phyloP scores from a whole-genome alignment of 1,284 basidiomycete genomes.

The Trichosporon coremiiforme region DNA sequence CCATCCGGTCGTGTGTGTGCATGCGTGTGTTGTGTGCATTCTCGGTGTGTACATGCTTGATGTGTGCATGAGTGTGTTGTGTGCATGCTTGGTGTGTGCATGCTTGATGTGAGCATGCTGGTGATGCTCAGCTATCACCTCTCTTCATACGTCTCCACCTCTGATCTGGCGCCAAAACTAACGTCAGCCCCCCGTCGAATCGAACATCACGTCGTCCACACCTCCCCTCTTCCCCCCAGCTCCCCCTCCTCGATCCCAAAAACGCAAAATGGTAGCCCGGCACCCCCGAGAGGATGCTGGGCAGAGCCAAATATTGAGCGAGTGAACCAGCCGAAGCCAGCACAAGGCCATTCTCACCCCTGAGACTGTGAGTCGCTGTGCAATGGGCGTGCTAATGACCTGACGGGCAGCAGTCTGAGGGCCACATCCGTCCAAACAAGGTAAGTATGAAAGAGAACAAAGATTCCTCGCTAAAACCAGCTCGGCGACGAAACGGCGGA shows the following conservation, averaged over 20 bases:
- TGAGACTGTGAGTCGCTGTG: conserved; percentile 18
- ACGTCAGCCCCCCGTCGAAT: too few relatives aligned
- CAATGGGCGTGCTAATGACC: conserved; percentile 17
- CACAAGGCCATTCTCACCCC: conserved; percentile 17
- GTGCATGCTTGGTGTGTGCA: too few relatives aligned
- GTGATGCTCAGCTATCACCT: too few relatives aligned
- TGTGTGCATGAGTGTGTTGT: too few relatives aligned
- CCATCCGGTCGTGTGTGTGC: too few relatives aligned
- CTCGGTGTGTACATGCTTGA: too few relatives aligned
- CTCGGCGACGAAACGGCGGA: neutral
- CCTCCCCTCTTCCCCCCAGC: too few relatives aligned
- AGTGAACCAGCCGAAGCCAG: conserved; percentile 20
- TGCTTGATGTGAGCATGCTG: too few relatives aligned
- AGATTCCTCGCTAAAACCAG: neutral
- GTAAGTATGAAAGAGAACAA: neutral
- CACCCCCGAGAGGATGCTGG: conserved; percentile 17
- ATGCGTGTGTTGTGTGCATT: too few relatives aligned
- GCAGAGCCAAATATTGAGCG: conserved; percentile 19
- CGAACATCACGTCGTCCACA: too few relatives aligned
- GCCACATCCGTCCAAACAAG: conserved; percentile 16
- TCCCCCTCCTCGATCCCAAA: neutral
- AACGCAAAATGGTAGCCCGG: conserved; percentile 8
- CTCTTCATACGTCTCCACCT: too few relatives aligned
- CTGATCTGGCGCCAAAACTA: too few relatives aligned
- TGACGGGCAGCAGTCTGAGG: conserved; percentile 17